Percentiles rank a stretch among this genome's conserved stretches.
These are phyloP conservation scores for Ceratocystis cubensis DNA, from an alignment of 2,329 filamentous ascomycete species.

Conservation along the genomic window DNA sequence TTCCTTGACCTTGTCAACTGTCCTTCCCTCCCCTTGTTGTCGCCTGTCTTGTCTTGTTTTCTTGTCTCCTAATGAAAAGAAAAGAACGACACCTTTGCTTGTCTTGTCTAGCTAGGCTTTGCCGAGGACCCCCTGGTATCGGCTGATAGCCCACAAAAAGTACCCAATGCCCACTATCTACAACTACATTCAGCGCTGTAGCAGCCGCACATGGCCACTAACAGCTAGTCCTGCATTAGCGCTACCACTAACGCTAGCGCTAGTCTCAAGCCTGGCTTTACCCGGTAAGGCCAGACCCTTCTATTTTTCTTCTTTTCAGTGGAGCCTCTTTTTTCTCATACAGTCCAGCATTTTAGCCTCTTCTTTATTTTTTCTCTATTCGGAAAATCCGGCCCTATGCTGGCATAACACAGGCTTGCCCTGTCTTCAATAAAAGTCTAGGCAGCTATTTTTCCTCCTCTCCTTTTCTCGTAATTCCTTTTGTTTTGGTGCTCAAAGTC, in stretches of 20 bases:
- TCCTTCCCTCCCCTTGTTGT: background rate
- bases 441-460: no score
- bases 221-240: background rate
- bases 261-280: background rate
- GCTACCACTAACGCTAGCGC: background rate
- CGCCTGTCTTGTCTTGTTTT: background rate
- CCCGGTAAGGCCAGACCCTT: background rate
- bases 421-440: background rate
- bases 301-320: slow-evolving; percentile 8
- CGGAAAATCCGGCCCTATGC: background rate
- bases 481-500: background rate
- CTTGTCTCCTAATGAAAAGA: background rate
- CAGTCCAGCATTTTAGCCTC: background rate
- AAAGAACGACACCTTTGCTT: background rate
- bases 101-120: no score
- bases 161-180: background rate
- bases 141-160: background rate
- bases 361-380: background rate
- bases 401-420: background rate
- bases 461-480: no score
- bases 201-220: background rate
- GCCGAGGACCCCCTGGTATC: no score
- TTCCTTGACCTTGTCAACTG: background rate
- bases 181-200: background rate
- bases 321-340: background rate